These are phyloP conservation scores for Raffaelea arxii DNA, from an alignment of 2,329 filamentous ascomycete genomes.

Conservation along the genomic window DNA sequence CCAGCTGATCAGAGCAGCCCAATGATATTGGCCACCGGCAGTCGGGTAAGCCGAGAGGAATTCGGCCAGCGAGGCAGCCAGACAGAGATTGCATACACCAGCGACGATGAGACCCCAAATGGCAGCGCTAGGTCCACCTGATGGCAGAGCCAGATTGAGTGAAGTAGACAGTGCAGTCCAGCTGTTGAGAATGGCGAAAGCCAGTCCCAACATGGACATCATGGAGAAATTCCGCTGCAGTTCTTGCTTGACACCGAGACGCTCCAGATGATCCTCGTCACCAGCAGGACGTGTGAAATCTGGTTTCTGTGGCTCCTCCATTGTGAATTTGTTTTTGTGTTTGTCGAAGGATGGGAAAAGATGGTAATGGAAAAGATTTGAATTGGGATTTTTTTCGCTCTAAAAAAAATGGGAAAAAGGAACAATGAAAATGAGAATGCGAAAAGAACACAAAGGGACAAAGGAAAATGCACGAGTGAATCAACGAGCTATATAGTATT, in stretches of 20 bases:
- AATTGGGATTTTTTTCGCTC: neutral
- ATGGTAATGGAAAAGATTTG: neutral
- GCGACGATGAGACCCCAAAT: conserved; percentile 61
- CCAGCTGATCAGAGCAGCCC: conserved; percentile 58
- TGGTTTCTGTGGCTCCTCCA: conserved; percentile 3
- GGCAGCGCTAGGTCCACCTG: conserved; percentile 58
- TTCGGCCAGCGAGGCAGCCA: conserved; percentile 60
- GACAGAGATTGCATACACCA: conserved; percentile 59
- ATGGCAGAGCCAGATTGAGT: conserved; percentile 46
- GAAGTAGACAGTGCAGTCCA: conserved; percentile 40
- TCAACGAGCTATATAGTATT: neutral
- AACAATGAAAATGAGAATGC: neutral
- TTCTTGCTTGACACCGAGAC: conserved; percentile 38
- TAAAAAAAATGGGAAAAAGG: neutral
- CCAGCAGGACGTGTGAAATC: neutral
- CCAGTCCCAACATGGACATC: conserved; percentile 36
- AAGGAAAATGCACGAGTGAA: no score
- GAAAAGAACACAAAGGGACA: no score
- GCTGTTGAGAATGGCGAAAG: conserved; percentile 39
- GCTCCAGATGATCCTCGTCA: conserved; percentile 27
- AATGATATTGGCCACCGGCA: conserved; percentile 59
- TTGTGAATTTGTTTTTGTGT: neutral
- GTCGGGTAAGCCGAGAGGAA: conserved; percentile 56
- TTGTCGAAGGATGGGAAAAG: neutral
- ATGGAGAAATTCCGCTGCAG: conserved; percentile 40